Evolutionary conservation across 2,329 filamentous ascomycete species (phyloP).

Genomic region (Xylaria sp.): DNA sequence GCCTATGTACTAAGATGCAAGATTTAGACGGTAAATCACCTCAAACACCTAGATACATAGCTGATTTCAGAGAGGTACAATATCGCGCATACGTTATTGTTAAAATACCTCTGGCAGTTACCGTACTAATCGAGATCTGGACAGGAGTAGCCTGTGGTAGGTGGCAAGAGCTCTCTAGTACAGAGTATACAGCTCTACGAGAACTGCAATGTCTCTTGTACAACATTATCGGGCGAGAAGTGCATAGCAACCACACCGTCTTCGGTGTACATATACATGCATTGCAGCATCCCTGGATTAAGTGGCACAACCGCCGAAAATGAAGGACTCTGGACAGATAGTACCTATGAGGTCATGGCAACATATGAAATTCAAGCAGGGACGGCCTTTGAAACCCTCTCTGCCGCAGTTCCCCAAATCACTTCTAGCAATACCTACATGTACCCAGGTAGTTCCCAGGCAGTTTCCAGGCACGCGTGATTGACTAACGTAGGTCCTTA

Average conservation of each 20-base stretch:
- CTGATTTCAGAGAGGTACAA: background rate
- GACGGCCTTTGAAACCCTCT: constrained; percentile 1
- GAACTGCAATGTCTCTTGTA: background rate
- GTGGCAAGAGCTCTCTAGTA: constrained; percentile 8
- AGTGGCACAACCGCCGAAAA: constrained; percentile 13
- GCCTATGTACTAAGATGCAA: background rate
- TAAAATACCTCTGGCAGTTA: background rate
- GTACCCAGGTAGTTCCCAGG: no score
- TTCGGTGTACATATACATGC: constrained; percentile 1
- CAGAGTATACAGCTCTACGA: background rate
- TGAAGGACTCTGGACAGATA: background rate
- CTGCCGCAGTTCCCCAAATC: background rate
- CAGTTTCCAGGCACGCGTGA: background rate
- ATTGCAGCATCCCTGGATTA: constrained; percentile 3
- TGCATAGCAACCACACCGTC: background rate
- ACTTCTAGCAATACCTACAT: background rate
- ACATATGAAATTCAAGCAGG: constrained; percentile 18
- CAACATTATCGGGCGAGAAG: background rate
- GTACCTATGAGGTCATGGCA: constrained; percentile 32
- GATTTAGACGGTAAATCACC: background rate
- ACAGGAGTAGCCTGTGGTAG: background rate
- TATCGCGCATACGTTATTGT: background rate
- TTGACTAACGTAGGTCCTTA: constrained; percentile 15
- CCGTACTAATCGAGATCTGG: background rate
- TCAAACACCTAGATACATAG: no score